Evolutionary conservation across 106 monocot species (phyloP).

Genomic region (Allium cepa): DNA sequence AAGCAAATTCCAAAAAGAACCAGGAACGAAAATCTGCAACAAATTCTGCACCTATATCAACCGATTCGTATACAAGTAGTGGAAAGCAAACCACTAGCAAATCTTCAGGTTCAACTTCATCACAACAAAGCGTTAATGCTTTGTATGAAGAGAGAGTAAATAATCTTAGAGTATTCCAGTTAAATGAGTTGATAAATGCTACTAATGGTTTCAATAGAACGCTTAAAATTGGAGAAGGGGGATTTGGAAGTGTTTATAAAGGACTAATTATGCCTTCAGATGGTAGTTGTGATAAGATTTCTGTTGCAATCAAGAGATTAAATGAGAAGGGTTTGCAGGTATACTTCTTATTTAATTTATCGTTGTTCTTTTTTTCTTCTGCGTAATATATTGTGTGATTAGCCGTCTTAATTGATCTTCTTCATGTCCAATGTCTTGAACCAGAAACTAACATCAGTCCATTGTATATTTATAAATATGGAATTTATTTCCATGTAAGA

Average conservation of each 20-base stretch:
- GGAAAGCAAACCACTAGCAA: constrained; percentile 11
- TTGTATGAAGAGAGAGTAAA: constrained; percentile 21
- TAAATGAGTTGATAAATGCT: constrained; percentile 17
- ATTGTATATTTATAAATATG: too few species aligned
- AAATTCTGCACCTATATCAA: neutral
- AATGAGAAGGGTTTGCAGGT: constrained; percentile 21
- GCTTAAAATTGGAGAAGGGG: constrained; percentile 23
- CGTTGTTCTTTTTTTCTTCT: neutral
- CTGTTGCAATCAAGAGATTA: constrained; percentile 18
- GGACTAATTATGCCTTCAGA: constrained; percentile 14
- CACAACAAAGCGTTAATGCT: constrained; percentile 13
- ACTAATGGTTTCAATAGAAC: constrained; percentile 21
- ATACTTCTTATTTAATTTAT: constrained; percentile 4
- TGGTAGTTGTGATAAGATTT: constrained; percentile 12
- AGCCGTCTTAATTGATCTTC: too few species aligned
- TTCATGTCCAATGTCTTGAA: too few species aligned
- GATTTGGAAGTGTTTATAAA: constrained; percentile 25
- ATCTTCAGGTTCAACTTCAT: constrained; percentile 14
- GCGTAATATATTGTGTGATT: too few species aligned
- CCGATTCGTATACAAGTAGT: neutral
- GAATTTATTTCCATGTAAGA: too few species aligned
- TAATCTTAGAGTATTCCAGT: constrained; percentile 17
- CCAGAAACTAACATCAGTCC: too few species aligned
- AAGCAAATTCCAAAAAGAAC: neutral
- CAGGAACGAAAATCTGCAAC: neutral